Conservation (phyloP, 2,329 filamentous ascomycete species). For the Leptographium lundbergii region DNA sequence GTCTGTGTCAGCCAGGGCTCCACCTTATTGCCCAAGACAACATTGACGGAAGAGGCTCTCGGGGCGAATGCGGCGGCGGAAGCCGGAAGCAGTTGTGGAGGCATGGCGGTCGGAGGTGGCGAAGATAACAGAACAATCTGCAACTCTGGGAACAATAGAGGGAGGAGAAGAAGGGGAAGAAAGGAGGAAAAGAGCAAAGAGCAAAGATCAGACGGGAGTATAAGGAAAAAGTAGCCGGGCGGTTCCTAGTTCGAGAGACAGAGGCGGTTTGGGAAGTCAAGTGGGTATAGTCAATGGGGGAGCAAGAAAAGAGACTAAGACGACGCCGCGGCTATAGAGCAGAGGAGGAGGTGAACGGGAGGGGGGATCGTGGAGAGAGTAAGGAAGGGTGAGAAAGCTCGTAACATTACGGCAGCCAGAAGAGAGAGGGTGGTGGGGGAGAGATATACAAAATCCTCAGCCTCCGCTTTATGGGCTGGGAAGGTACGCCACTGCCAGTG, state of each 20-base stretch:
- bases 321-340: slow-evolving; percentile 43
- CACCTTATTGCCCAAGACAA: slow-evolving; percentile 83
- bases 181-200: background rate
- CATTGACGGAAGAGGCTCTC: slow-evolving; percentile 77
- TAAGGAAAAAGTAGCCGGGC: slow-evolving; percentile 8
- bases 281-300: background rate
- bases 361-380: slow-evolving; percentile 44
- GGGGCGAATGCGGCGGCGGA: slow-evolving; percentile 95
- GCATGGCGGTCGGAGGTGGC: slow-evolving; percentile 38
- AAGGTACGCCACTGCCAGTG: background rate
- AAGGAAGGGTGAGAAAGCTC: slow-evolving; percentile 32
- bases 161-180: background rate
- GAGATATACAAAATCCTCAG: slow-evolving; percentile 27
- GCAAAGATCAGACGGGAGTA: background rate
- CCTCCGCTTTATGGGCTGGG: slow-evolving; percentile 7
- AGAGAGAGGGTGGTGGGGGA: slow-evolving; percentile 32
- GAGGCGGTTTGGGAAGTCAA: background rate
- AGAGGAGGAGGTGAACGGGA: slow-evolving; percentile 44
- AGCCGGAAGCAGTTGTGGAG: slow-evolving; percentile 82
- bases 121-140: slow-evolving; percentile 12
- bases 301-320: slow-evolving; percentile 9
- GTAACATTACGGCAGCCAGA: slow-evolving; percentile 19
- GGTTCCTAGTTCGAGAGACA: slow-evolving; percentile 6
- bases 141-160: background rate
- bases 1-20: slow-evolving; percentile 96